Evolutionary conservation across 768 basidiomycete genomes (phyloP).

Genomic region (Ramaria rubella): DNA sequence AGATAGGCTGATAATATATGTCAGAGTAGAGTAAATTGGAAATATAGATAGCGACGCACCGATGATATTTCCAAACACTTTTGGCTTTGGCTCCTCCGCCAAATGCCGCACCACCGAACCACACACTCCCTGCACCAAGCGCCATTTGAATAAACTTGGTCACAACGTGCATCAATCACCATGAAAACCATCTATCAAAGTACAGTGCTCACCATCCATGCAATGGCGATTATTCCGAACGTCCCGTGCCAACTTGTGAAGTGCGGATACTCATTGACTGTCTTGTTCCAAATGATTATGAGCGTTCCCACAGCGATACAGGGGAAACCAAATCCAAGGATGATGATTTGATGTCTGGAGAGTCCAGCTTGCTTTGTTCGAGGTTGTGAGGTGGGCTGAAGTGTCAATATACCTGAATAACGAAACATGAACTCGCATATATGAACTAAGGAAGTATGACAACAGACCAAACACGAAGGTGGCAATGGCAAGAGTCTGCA

Average conservation of each 20-base stretch:
- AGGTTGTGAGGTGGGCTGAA: slow-evolving; percentile 66
- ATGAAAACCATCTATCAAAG: neutral
- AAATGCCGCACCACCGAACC: slow-evolving; percentile 63
- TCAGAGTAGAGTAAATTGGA: neutral
- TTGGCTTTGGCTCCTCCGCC: slow-evolving; percentile 71
- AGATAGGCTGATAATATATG: slow-evolving; percentile 46
- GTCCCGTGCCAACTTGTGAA: slow-evolving; percentile 74
- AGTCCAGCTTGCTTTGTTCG: slow-evolving; percentile 62
- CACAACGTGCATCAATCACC: neutral
- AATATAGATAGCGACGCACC: slow-evolving; percentile 33
- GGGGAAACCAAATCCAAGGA: slow-evolving; percentile 50
- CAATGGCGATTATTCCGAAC: slow-evolving; percentile 55
- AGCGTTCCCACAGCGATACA: slow-evolving; percentile 51
- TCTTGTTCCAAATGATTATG: slow-evolving; percentile 62
- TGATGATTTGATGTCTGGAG: slow-evolving; percentile 59
- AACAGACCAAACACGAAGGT: slow-evolving; percentile 56
- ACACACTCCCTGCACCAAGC: slow-evolving; percentile 70
- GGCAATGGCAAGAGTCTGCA: slow-evolving; percentile 52
- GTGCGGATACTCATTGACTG: slow-evolving; percentile 41
- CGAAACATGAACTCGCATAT: neutral
- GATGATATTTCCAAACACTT: slow-evolving; percentile 76
- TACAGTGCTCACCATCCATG: slow-evolving; percentile 39
- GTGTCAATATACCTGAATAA: slow-evolving; percentile 58
- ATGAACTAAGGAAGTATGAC: neutral
- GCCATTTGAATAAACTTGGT: slow-evolving; percentile 41